Base-by-base conservation (phyloP, 2,329 filamentous ascomycete genomes). In the Exophiala bonariae region DNA sequence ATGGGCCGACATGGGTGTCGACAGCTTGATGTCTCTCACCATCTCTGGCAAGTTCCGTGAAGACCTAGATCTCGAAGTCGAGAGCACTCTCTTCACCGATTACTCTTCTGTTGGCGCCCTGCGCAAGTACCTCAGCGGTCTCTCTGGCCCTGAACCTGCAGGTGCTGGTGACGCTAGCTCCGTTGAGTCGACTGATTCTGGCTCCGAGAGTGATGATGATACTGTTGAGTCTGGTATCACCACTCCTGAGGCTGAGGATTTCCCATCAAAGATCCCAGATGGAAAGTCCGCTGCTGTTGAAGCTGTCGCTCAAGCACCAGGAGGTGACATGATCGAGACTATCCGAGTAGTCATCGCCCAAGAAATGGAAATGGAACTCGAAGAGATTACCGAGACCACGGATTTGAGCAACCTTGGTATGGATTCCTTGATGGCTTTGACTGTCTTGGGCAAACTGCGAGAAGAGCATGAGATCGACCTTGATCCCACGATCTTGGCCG, bases 1-100 rank as follows among this genome's bases (percentile, higher is more conserved):
- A 40, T 83, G 82, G 56, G 78, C 81, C 55, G 80, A 82, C 58
- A 75, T 82, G 18, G 80, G 80, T 49, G 79, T 83, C 23, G 80
- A 83, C 63, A 83, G 80, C 6, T 69, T 83, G 14, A 74, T 83
- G 54, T 81, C 80, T 2, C 61, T 83, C 47, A 82, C 79, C 20
- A 80, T 82, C 54, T 81, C 79, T 35, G 79, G 79, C 55, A 77
- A 77, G 59, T 81, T 82, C 66, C 77, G 79, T 32, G 80, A 83
- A 60, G 80, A 82, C 36, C 70, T 82, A 17, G 75, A 80, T 50
- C 67, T 82, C 52, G 79, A 82, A 42, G 75, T 82, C 46, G 74
- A 77, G 46, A 79, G 78, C 9, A 76, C 76, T 20, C 67, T 82
- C 17, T 83, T 83, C 66, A 79, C 78, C 4, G 79, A 83, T 52